phyloP scores from a whole-genome alignment of 495 filamentous ascomycete genomes.

The Evansstolkia leycettana region DNA sequence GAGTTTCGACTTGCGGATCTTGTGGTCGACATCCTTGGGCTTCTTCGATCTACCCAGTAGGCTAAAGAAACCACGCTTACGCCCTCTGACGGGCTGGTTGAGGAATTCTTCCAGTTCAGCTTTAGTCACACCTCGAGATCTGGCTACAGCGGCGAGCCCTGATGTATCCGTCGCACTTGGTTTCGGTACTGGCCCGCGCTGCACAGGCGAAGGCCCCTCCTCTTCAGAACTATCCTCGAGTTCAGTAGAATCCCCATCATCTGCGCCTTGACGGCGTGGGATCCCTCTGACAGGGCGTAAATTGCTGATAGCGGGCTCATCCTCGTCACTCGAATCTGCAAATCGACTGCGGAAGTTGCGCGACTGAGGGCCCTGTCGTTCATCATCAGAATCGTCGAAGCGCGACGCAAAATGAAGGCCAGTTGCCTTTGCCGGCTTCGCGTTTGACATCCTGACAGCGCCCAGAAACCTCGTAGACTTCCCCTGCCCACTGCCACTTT shows the following conservation, averaged over 20 bases:
- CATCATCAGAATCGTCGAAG: conserved; percentile 64
- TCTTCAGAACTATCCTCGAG: conserved; percentile 51
- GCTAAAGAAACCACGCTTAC: conserved; percentile 26
- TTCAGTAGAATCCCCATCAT: conserved; percentile 56
- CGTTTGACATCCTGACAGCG: conserved; percentile 33
- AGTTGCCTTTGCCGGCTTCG: conserved; percentile 17
- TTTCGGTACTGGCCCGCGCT: conserved; percentile 2
- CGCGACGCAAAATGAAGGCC: conserved; percentile 17
- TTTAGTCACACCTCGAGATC: conserved; percentile 29
- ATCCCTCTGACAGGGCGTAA: conserved; percentile 55
- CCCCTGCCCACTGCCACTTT: conserved; percentile 13
- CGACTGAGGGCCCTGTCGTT: conserved; percentile 35
- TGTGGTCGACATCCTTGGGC: conserved; percentile 21
- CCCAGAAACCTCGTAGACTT: conserved; percentile 32
- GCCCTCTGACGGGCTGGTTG: conserved; percentile 20
- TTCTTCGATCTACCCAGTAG: conserved; percentile 27
- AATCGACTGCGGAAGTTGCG: conserved; percentile 55
- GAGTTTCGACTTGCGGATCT: conserved; percentile 15
- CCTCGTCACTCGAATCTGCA: conserved; percentile 72
- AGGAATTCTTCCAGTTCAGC: conserved; percentile 28
- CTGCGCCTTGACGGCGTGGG: conserved; percentile 35
- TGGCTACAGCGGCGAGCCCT: conserved; percentile 27
- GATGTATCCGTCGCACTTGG: conserved; percentile 14
- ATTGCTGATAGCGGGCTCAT: conserved; percentile 24
- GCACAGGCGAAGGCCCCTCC: conserved; percentile 10